Base-by-base conservation (phyloP, 345 rosid species). In the Gossypium bickii region DNA sequence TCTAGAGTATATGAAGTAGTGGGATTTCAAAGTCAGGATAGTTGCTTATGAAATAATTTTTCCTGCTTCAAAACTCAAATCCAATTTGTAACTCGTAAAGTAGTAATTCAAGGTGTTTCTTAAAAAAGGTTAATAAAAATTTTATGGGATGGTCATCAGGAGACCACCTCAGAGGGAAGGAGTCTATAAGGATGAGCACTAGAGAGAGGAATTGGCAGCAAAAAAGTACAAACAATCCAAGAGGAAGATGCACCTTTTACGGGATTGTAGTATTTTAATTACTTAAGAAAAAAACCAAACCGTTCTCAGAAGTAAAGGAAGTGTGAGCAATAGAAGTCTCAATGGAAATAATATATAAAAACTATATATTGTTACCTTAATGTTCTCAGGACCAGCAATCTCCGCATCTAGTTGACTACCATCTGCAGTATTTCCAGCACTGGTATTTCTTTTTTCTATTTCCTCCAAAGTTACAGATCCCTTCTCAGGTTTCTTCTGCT, bases 401-500 rank as follows among this genome's bases (percentile, higher is more conserved):
- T 38, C 25, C 9, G 77, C 81, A 76, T 73, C 67, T 47, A 29
- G 73, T 72, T 18, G 72, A 67, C 74, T 82, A 78, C 68, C 64
- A 64, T 56, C 77, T 2, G 53, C 76, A 77, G 69, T 77, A 68
- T 83, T 86, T 73, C 70, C 80, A 51, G 44, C 76, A 60, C 66
- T 57, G 34, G 55, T 68, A 67, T 87, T 83, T 78, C 73, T 87
- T 58, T 70, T 73, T 64, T 66, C 82, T 74, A 78, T 69, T 80
- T 82, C 82, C 79, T 89, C 88, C 0, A 81, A 75, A 44, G 73
- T 55, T 49, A 44, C 3, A 51, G 85, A 64, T 70, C 61, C 67
- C 85, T 86, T 83, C 57, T 75, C 76, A 71, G 81, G 74, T 65
- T 71, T 87, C 74, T 82, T 86, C 88, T 86, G 83, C 78, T 38